Evolutionary conservation across 495 filamentous ascomycete genomes (phyloP), one percentile per base, ranked within the genome.

Genomic region (Annulohypoxylon moriforme): DNA sequence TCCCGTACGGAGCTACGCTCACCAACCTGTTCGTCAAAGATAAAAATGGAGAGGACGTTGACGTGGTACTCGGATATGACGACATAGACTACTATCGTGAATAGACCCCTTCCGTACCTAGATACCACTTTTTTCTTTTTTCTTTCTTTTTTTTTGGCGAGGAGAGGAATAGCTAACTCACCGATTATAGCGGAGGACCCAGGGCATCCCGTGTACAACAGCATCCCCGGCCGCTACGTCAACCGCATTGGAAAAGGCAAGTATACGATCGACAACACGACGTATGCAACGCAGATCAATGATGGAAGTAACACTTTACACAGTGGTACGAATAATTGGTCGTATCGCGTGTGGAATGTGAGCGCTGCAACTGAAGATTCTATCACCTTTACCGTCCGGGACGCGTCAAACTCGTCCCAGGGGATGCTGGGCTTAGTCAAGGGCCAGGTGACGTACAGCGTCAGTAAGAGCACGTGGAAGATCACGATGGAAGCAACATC

Each of bases 381-480:
- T 13, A 91, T 97, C 78, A 96, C 93, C 34, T 97, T 97, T 80
- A 86, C 86, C 46, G 83, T 96, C 68, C 79, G 87, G 16, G 93
- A 97, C 77, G 79, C 80, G 42, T 80, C 77, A 70, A 85, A 89
- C 76, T 92, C 87, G 20, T 89, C 87, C 4, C 78, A 89, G 74
- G 88, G 90, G 34, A 93, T 97, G 83, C 89, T 91, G 3, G 93
- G 93, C 29, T 82, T 87, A 29, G 89, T 96, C 49, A 80, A 92
- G 69, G 88, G 86, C 34, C 88, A 89, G 73, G 89, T 93, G 60
- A 94, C 90, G 2, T 96, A 92, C 80, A 92, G 86, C 53, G 76
- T 88, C 29, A 72, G 58, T 10, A 74, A 75, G 36, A 80, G 80
- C 73, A 82, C 80, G 50, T 88, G 85, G 87, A 81, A 80, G 1